Base-by-base conservation (phyloP, 2,329 filamentous ascomycete species). In the Corniculantispora saksenae region DNA sequence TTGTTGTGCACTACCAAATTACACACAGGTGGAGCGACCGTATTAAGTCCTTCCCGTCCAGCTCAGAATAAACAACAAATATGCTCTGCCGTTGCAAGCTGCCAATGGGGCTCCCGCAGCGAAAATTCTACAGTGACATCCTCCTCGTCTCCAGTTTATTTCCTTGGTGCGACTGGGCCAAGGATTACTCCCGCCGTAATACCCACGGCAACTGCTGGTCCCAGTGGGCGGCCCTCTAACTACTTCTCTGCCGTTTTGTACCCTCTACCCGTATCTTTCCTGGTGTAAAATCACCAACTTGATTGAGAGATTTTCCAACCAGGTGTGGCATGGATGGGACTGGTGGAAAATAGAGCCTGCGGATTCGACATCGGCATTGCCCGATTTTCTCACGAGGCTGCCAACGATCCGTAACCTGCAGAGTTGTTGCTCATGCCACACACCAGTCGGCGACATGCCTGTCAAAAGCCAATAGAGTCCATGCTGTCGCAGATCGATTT, bases 351-450 rank as follows among this genome's bases (percentile, higher is more conserved):
- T 12, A n/a, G 21, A 55, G 53, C 29, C 27, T 17, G 17, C 6
- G 7, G 12, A 6, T 56, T 15, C 6, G 43, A 19, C 40, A 43
- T 57, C 23, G 38, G 15, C 17, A 32, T n/a, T 58, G 40, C 8
- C 38, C 25, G 55, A 58, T 47, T 57, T 17, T 47, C 40, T 25
- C 56, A 43, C 56, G 56, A 35, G 56, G 56, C 56, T 48, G 56
- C 56, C 40, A 59, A 40, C 56, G 56, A 35, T 59, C 56, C 17
- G 13, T 27, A 59, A 48, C 56, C 47, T 59, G 56, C 56, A 59
- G 38, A 58, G 43, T 13, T 17, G 21, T 48, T 15, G n/a, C 27
- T 43, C 56, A 59, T 43, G 23, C 56, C 38, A 3, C 27, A 25
- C 27, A 27, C 27, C 17, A 12, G n/a, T n/a, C 17, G 35, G 27